Evolutionary conservation across 768 basidiomycete species (phyloP).

Genomic region (Rhizopogon sp.): DNA sequence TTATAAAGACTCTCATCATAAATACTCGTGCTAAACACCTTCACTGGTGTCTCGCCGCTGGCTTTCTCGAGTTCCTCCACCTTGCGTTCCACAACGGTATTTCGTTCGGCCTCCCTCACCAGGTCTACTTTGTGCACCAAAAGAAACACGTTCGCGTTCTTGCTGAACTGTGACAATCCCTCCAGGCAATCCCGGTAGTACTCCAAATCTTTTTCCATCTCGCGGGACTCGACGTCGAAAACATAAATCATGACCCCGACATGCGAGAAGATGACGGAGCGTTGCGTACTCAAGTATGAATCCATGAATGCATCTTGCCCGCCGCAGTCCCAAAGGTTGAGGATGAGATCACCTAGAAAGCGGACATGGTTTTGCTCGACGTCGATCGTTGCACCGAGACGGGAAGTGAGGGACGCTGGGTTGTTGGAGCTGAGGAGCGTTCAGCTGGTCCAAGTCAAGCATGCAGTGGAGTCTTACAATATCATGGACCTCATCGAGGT

Average conservation of each 20-base stretch:
- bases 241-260: conserved; percentile 99
- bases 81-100: conserved; percentile 63
- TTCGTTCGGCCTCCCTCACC: conserved; percentile 53
- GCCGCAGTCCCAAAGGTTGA: conserved; percentile 98
- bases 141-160: conserved; percentile 82
- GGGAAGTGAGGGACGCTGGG: conserved; percentile 84
- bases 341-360: conserved; percentile 91
- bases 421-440: conserved; percentile 75
- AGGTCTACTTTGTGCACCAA: conserved; percentile 99
- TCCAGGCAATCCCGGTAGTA: conserved; percentile 92
- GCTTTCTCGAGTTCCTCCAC: conserved; percentile 66
- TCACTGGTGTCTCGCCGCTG: conserved; percentile 54
- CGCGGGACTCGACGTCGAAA: conserved; percentile 88
- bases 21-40: conserved; percentile 91
- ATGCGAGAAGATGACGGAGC: conserved; percentile 92
- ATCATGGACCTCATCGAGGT: conserved; percentile 99
- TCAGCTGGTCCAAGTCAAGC: conserved; percentile 4
- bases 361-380: conserved; percentile 97
- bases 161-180: conserved; percentile 72
- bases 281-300: conserved; percentile 87
- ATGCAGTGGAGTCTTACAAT: conserved; percentile 56
- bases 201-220: conserved; percentile 79
- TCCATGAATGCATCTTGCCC: conserved; percentile 99
- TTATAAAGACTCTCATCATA: conserved; percentile 97
- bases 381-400: conserved; percentile 95